A percentile compares a stretch with the other conserved stretches of the same genome.
phyloP scores from a whole-genome alignment of 257 asterid genomes.

The Solanum stenotomum region DNA sequence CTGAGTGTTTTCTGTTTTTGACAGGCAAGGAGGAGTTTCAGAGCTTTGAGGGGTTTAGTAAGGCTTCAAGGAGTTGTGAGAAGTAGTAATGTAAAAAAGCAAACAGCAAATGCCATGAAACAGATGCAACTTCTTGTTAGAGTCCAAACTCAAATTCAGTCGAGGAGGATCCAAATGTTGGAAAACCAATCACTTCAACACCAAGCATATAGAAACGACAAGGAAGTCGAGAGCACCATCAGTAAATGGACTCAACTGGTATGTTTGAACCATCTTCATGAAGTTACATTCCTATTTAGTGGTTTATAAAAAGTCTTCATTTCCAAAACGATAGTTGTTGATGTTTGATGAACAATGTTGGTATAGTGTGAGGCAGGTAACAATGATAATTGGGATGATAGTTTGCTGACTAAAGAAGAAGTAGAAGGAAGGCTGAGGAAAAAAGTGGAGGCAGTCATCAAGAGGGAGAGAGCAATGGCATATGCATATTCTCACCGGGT shows the following conservation, averaged over 20 bases:
- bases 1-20: not conserved
- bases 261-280: conserved; percentile 7
- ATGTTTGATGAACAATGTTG: not conserved
- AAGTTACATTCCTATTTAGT: not conserved
- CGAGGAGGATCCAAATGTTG: conserved; percentile 73
- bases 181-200: conserved; percentile 49
- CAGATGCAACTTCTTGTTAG: conserved; percentile 89
- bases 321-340: not conserved
- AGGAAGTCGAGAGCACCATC: conserved; percentile 51
- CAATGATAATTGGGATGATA: conserved; percentile 76
- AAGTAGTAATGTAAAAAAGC: conserved; percentile 68
- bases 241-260: conserved; percentile 75
- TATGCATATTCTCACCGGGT: conserved; percentile 92
- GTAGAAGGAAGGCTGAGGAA: conserved; percentile 50
- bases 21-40: conserved; percentile 74
- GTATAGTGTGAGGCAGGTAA: conserved; percentile 55
- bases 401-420: conserved; percentile 75
- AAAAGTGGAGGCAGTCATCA: conserved; percentile 81
- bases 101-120: conserved; percentile 79
- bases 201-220: conserved; percentile 32
- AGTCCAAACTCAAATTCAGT: conserved; percentile 81
- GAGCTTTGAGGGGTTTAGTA: conserved; percentile 81
- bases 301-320: not conserved
- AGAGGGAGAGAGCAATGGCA: conserved; percentile 91
- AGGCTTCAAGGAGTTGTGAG: conserved; percentile 92